Percentiles rank a stretch among this genome's conserved stretches.
phyloP scores from a whole-genome alignment of 2,329 filamentous ascomycete species.

The Aspergillus sp. region DNA sequence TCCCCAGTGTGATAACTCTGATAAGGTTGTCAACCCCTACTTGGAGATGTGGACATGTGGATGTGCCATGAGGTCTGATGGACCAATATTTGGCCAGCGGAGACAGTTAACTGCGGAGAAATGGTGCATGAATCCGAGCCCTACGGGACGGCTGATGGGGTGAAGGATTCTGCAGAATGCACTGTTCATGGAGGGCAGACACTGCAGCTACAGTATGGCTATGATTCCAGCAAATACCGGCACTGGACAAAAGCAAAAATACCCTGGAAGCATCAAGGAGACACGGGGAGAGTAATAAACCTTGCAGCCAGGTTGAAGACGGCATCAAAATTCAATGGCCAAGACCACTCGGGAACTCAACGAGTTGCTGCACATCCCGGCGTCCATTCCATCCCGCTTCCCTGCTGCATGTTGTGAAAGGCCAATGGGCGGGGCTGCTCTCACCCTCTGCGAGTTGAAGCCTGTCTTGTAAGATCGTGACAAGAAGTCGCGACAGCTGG shows the following conservation, averaged over 20 bases:
- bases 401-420: not conserved
- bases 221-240: not conserved
- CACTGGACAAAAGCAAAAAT: not conserved
- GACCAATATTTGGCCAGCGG: conserved; percentile 22
- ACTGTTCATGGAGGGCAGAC: not conserved
- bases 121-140: conserved; percentile 19
- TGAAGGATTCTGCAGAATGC: conserved; percentile 8
- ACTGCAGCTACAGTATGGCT: too few species aligned
- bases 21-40: conserved; percentile 26
- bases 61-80: conserved; percentile 25
- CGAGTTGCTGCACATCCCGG: not conserved
- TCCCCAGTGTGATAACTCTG: conserved; percentile 21
- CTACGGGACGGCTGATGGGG: conserved; percentile 12
- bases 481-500: not conserved
- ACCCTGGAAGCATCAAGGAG: not conserved
- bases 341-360: not conserved
- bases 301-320: not conserved
- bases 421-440: not conserved
- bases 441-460: not conserved
- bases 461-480: not conserved
- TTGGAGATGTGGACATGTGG: conserved; percentile 25
- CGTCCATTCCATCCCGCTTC: not conserved
- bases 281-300: not conserved
- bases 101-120: conserved; percentile 27
- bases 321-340: not conserved